phyloP scores from a whole-genome alignment of 495 filamentous ascomycete genomes.

The Hypoxylon cercidicola region DNA sequence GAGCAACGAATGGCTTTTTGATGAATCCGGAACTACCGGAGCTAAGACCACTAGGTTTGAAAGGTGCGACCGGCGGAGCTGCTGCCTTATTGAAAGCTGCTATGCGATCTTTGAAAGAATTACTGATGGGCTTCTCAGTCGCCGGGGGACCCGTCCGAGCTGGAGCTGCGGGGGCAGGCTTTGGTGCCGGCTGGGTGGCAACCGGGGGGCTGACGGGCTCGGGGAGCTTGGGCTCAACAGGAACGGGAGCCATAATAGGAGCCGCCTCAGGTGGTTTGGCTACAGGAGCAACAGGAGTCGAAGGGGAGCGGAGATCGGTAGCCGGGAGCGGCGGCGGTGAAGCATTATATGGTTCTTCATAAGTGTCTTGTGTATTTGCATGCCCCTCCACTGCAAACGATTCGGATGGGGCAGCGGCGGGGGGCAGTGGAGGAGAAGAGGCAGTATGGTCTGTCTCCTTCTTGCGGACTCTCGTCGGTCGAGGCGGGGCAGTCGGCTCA shows the following conservation, averaged over 20 bases:
- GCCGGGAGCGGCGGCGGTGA: conserved; percentile 45
- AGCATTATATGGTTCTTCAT: conserved; percentile 38
- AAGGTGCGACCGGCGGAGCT: conserved; percentile 84
- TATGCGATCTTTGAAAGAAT: conserved; percentile 92
- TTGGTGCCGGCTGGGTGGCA: conserved; percentile 55
- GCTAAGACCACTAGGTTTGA: conserved; percentile 76
- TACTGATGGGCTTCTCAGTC: conserved; percentile 77
- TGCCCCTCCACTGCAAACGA: conserved; percentile 52
- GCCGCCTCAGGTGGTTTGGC: conserved; percentile 52
- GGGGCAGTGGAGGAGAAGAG: conserved; percentile 72
- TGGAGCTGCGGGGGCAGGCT: conserved; percentile 58
- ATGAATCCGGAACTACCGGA: conserved; percentile 75
- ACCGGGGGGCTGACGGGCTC: conserved; percentile 31
- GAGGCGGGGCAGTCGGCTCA: conserved; percentile 88
- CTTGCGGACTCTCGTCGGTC: conserved; percentile 81
- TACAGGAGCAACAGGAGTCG: conserved; percentile 47
- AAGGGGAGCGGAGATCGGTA: conserved; percentile 38
- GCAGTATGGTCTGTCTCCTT: conserved; percentile 67
- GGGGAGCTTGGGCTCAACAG: conserved; percentile 49
- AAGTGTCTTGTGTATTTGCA: conserved; percentile 47
- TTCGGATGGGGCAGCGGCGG: conserved; percentile 63
- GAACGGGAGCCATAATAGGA: conserved; percentile 56
- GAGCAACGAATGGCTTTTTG: conserved; percentile 98
- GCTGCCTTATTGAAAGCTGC: conserved; percentile 95
- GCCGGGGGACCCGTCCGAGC: conserved; percentile 69